Base-by-base conservation (phyloP, 2,329 filamentous ascomycete species). In the Hypoxylon sp. region DNA sequence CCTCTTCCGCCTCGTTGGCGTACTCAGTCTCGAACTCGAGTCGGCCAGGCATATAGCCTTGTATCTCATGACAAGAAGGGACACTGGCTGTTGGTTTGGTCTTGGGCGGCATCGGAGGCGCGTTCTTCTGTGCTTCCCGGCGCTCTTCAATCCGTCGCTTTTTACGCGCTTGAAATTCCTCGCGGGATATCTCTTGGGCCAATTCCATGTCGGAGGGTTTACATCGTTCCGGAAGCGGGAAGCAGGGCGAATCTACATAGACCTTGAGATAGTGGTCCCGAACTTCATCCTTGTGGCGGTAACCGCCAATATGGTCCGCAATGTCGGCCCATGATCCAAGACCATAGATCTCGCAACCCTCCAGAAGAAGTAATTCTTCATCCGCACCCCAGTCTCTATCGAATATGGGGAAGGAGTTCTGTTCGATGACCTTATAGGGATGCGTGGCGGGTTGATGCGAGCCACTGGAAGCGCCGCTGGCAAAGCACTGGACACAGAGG, bases 11-110 rank as follows among this genome's bases (percentile, higher is more conserved):
- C 76, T 99, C 96, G 76, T 99, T 99, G 77, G 95, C 93, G 78
- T 97, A 96, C 76, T 99, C 96, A 0, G 93, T 98, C 84, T 99
- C 96, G 72, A 99, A 99, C 77, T 99, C 96, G 72, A 99, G 82
- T 44, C 96, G 94, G 49, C 96, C 96, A 2, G 96, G 96, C 96
- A 99, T 99, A 79, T 97, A 99, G 2, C 96, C 96, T 81, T 98
- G 94, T 40, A 99, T 96, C 81, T 99, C 96, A 83, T 99, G 96
- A 80, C 96, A 99, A 35, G 94, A 92, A 0, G 96, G 96, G 2
- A 98, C 94, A 83, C 93, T 97, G 7, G 95, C 95, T 0, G 95
- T 98, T 0, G 96, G 96, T 78, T 98, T 98, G 74, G 95, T 95
- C 81, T 98, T 97, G 1, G 95, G 94, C 25, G 93, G 92, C 40